Evolutionary conservation across 345 rosid species (phyloP), one percentile per base, ranked within the genome.

Genomic region (Citrus cavaleriei): DNA sequence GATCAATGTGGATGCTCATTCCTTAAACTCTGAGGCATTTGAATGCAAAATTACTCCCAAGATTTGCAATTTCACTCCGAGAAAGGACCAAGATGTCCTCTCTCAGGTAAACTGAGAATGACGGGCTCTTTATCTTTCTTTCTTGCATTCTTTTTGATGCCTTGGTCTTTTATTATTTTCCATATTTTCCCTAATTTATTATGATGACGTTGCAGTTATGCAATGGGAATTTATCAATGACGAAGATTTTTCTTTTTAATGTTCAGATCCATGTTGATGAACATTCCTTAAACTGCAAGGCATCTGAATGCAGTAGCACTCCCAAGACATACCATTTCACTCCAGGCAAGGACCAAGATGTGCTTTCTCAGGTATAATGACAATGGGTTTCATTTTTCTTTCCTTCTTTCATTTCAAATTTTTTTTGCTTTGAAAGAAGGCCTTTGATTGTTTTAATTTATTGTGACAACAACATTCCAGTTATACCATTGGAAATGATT

Each of bases 231-330:
- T 42, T 42, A 42, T 42, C 4, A 42, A 42, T 42, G 16, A 78
- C 30, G 12, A 83, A 51, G 51, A 12, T 34, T 61, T 61, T 73
- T 68, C 34, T n/a, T 37, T 19, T 68, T 10, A 54, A 54, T 19
- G 6, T 4, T 54, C 22, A 54, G 58, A 16, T 54, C n/a, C 64
- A 76, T 27, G 51, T 10, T 13, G 76, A 40, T 28, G 37, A 24
- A 46, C 60, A 64, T 75, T 62, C 70, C 16, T 57, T 57, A 22
- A 51, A 73, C 21, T 38, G 13, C 21, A 38, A 67, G 54, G 61
- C 46, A 72, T 40, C 70, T 18, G 76, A 77, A 68, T 49, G 81
- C 78, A 71, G 38, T 78, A 77, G 68, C 73, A 69, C 75, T 61
- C 38, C 65, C 40, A 24, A 46, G 71, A 61, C 58, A n/a, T 66